Base-by-base conservation (phyloP, 2,329 filamentous ascomycete species). In the Xylaria polymorpha region DNA sequence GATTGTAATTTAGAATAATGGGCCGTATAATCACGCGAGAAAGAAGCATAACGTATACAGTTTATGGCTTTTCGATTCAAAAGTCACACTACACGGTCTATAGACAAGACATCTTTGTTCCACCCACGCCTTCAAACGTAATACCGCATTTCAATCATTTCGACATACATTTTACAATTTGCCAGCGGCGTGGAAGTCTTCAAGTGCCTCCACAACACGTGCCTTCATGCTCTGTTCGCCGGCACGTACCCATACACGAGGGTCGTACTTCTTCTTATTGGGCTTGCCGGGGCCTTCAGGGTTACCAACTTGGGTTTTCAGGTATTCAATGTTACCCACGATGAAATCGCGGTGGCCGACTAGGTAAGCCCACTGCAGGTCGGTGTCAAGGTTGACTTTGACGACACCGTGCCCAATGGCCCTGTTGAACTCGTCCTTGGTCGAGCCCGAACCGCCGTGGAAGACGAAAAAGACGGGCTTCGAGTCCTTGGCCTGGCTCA, bases 381-480 rank as follows among this genome's bases (percentile, higher is more conserved):
- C 96, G 60, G 96, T 99, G 85, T 99, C 96, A 78, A 99, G 87
- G 87, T 99, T 99, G 85, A 99, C 96, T 91, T 99, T 99, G 86
- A 98, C 92, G 77, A 99, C 95, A 87, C 96, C 96, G 83, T 95
- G 92, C 80, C 86, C 85, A 83, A 98, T 98, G 80, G 94, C 95
- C 77, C 94, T 90, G 73, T 86, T 87, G 88, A 92, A 99, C 86
- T 99, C 96, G 77, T 93, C 84, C 87, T 97, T 97, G 81, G 88
- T 87, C 74, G 93, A 97, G 76, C 96, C 96, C 73, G 93, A 97
- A 78, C 96, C 96, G 79, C 96, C 96, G 88, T 99, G 96, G 92
- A 99, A 99, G 82, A 99, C 96, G 79, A 99, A 94, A 90, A 94
- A 98, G 80, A 98, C 93, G 76, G 96, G 96, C 91, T 98, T 98